phyloP scores from a whole-genome alignment of 208 protist genomes.

The Borovskyia barvae region DNA sequence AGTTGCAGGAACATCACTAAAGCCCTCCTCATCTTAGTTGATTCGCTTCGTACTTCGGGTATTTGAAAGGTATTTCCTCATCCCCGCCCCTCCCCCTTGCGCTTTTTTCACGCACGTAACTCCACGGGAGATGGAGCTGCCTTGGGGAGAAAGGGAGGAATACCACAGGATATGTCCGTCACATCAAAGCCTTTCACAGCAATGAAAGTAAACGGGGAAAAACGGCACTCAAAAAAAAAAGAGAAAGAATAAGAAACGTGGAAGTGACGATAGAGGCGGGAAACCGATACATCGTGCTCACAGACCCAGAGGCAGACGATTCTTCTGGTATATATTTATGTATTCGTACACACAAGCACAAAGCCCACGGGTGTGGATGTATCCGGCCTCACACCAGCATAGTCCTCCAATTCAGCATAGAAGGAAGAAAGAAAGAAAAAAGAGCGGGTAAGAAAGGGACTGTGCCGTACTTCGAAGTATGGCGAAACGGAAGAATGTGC shows the following conservation, averaged over 20 bases:
- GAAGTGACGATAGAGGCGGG: neutral
- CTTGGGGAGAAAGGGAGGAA: conserved; percentile 17
- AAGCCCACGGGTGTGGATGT: too few relatives aligned
- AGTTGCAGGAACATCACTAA: too few relatives aligned
- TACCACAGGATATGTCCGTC: conserved; percentile 3
- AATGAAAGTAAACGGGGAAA: neutral
- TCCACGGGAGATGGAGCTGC: neutral
- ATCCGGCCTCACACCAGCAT: too few relatives aligned
- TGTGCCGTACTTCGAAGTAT: conserved; percentile 3
- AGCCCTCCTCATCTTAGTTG: too few relatives aligned
- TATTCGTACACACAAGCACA: too few relatives aligned
- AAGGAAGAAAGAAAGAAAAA: conserved; percentile 5
- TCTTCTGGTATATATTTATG: too few relatives aligned
- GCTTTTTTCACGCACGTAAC: too few relatives aligned
- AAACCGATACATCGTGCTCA: neutral
- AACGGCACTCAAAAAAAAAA: neutral
- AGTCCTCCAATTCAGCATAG: conserved; percentile 13
- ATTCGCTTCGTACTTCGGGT: too few relatives aligned
- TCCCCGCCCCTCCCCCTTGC: too few relatives aligned
- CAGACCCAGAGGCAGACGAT: too few relatives aligned
- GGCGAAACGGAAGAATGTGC: conserved; percentile 9
- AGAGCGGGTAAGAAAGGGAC: neutral
- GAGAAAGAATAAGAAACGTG: neutral
- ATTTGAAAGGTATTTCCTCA: too few relatives aligned
- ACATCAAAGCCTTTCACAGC: neutral